Conservation (phyloP, 1,139 yeast genomes). For the Hyphopichia wangnamkhiaoensis region DNA sequence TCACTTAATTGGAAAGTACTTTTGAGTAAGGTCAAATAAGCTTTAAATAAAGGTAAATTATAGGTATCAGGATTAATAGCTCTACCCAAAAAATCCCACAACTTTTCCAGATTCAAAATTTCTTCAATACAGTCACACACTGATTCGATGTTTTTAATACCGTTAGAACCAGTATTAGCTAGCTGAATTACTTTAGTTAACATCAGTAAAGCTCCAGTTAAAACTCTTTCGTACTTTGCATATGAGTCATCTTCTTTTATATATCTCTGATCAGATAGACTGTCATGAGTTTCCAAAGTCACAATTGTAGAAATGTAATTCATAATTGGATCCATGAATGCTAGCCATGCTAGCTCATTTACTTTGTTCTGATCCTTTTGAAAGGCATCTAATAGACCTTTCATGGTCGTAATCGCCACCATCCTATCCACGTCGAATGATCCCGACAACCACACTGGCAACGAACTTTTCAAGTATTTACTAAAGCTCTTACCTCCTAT, state of each 20-base stretch:
- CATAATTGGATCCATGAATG: slow-evolving; percentile 58
- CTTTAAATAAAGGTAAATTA: slow-evolving; percentile 50
- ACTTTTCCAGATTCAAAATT: slow-evolving; percentile 36
- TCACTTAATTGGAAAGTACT: slow-evolving; percentile 13
- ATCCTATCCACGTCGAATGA: slow-evolving; percentile 65
- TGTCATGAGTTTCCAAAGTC: slow-evolving; percentile 55
- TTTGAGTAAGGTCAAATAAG: slow-evolving; percentile 38
- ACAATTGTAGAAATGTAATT: slow-evolving; percentile 55
- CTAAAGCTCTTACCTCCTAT: slow-evolving; percentile 63
- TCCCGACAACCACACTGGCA: slow-evolving; percentile 76
- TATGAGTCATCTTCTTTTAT: slow-evolving; percentile 66
- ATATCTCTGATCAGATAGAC: slow-evolving; percentile 76
- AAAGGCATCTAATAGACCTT: slow-evolving; percentile 54
- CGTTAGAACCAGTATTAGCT: slow-evolving; percentile 15
- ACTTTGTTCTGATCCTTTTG: slow-evolving; percentile 58
- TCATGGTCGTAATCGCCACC: slow-evolving; percentile 54
- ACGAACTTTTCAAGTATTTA: slow-evolving; percentile 66
- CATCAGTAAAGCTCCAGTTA: slow-evolving; percentile 54
- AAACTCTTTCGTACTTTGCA: slow-evolving; percentile 64
- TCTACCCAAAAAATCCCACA: slow-evolving; percentile 45
- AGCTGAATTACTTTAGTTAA: slow-evolving; percentile 40
- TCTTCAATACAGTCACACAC: slow-evolving; percentile 22
- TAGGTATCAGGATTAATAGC: slow-evolving; percentile 24
- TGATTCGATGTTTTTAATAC: slow-evolving; percentile 9
- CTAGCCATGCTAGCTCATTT: slow-evolving; percentile 53